Percentiles rank a stretch among this genome's conserved stretches.
phyloP scores from a whole-genome alignment of 192 early-diverging fungal genomes.

The Linnemannia hyalina region DNA sequence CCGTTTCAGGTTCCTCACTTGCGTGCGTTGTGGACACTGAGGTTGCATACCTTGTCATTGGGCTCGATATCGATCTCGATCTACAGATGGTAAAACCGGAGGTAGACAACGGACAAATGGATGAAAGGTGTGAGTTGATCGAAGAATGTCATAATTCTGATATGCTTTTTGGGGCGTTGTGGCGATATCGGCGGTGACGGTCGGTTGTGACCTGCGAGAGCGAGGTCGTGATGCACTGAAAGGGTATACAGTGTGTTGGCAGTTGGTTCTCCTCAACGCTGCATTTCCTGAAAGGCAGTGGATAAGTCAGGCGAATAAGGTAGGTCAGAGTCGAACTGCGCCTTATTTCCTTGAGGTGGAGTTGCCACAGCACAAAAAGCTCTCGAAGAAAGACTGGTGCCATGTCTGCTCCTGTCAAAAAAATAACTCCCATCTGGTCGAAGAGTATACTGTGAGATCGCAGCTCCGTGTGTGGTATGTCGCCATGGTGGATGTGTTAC shows the following conservation, averaged over 20 bases:
- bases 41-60: slow-evolving; percentile 69
- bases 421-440: not conserved
- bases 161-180: not conserved
- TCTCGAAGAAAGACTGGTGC: not conserved
- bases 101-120: not conserved
- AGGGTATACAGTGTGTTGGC: not conserved
- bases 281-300: not conserved
- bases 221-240: not conserved
- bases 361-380: not conserved
- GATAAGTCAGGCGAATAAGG: not conserved
- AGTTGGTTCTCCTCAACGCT: not conserved
- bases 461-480: not conserved
- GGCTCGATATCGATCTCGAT: slow-evolving; percentile 93
- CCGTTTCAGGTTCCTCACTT: not conserved
- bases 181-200: not conserved
- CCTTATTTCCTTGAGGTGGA: not conserved
- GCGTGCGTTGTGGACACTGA: not conserved
- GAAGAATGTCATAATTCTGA: not conserved
- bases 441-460: not conserved
- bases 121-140: not conserved
- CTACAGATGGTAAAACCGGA: slow-evolving; percentile 56
- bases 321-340: not conserved
- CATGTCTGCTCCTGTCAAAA: not conserved
- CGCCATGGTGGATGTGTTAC: slow-evolving; percentile 55
- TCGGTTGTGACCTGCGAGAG: not conserved